These are phyloP conservation scores for Xylogone sp. DNA, from an alignment of 2,329 filamentous ascomycete genomes.

Conservation along the genomic window DNA sequence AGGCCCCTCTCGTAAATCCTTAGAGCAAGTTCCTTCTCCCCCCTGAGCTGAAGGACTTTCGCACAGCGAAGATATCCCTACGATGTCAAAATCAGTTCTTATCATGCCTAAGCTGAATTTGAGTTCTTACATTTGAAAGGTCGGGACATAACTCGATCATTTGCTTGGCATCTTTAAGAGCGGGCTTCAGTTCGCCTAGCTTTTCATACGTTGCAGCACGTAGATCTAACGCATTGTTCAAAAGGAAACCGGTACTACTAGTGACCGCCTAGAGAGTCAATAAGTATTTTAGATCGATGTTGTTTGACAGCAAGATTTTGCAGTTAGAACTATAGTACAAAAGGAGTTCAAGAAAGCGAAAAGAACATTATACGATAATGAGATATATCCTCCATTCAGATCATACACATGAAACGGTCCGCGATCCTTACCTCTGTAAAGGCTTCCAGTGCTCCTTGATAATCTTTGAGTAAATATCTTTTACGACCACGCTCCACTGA, in stretches of 20 bases:
- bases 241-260: constrained; percentile 18
- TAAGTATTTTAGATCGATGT: constrained; percentile 2
- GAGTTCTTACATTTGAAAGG: constrained; percentile 21
- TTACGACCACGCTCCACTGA: constrained; percentile 22
- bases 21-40: constrained; percentile 23
- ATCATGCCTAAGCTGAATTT: not conserved
- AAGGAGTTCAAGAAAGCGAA: not conserved
- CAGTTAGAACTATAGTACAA: not conserved
- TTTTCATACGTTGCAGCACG: constrained; percentile 31
- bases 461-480: constrained; percentile 25
- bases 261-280: constrained; percentile 17
- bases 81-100: not conserved
- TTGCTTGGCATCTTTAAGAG: constrained; percentile 26
- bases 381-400: no score
- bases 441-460: constrained; percentile 19
- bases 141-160: constrained; percentile 28
- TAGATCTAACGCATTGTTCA: constrained; percentile 28
- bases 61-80: constrained; percentile 31
- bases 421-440: constrained; percentile 20
- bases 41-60: constrained; percentile 26
- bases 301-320: not conserved
- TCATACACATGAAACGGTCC: not conserved
- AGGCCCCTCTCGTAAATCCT: constrained; percentile 30
- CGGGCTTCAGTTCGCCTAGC: constrained; percentile 19
- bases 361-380: not conserved